These are phyloP conservation scores for Ceratobasidium theobromae DNA, from an alignment of 1,284 basidiomycete genomes.

Conservation along the genomic window DNA sequence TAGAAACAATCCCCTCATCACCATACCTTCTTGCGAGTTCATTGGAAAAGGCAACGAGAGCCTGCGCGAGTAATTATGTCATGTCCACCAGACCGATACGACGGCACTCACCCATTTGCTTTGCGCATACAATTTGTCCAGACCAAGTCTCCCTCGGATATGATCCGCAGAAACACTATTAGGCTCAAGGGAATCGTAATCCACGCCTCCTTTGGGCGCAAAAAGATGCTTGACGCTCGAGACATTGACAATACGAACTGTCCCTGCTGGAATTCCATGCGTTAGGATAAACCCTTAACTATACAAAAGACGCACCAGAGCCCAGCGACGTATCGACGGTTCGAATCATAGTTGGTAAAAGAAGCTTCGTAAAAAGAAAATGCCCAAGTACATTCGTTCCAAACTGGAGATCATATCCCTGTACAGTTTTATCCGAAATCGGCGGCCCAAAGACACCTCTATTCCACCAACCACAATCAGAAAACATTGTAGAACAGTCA, in stretches of 20 bases:
- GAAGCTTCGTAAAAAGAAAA: constrained; percentile 29
- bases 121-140: constrained; percentile 8
- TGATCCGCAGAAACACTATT: neutral
- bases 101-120: constrained; percentile 19
- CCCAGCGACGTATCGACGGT: constrained; percentile 10
- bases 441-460: constrained; percentile 30
- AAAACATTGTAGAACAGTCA: neutral
- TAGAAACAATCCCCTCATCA: constrained; percentile 33
- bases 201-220: constrained; percentile 12
- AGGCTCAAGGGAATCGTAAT: constrained; percentile 6
- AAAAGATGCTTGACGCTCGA: constrained; percentile 11
- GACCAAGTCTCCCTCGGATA: neutral
- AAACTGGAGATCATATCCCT: constrained; percentile 37
- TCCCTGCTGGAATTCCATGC: neutral
- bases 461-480: neutral
- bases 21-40: constrained; percentile 36
- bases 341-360: constrained; percentile 30
- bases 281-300: neutral
- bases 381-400: constrained; percentile 36
- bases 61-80: neutral
- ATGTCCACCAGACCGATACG: too few relatives aligned
- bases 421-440: constrained; percentile 17
- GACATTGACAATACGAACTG: constrained; percentile 14
- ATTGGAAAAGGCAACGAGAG: constrained; percentile 32
- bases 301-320: neutral